Evolutionary conservation across 2,329 filamentous ascomycete genomes (phyloP), one percentile per base, ranked within the genome.

Genomic region (Pseudopithomyces chartarum): DNA sequence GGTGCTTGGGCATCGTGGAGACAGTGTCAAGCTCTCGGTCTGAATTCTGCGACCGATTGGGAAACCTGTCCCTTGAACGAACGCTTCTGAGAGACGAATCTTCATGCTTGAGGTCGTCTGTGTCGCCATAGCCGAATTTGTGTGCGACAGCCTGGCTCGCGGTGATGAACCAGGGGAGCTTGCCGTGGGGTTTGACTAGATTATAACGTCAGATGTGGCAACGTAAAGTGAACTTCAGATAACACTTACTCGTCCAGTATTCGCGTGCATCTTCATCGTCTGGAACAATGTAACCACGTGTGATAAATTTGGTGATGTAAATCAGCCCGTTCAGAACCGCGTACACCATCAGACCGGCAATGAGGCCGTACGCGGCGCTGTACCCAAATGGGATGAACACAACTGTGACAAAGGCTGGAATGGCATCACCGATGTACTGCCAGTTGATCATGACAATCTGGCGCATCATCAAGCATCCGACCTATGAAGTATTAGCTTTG

Each of bases 331-430:
- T 96, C 73, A 96, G 82, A 51, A 88, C 73, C 38, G 88, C 87
- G 74, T 96, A 96, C 33, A 86, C 85, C 70, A 90, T 81, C 61
- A 96, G 87, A 33, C 91, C 90, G 2, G 85, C 90, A 64, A 96
- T 96, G 15, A 96, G 81, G 44, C 92, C 92, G 69, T 96, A 90
- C 12, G 92, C 91, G 66, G 95, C 94, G 53, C 88, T 91, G 80
- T 95, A 96, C 4, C 90, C 91, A 78, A 96, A 95, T 0, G 92
- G 91, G 88, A 96, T 96, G 63, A 93, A 81, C 62, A 88, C 86
- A 60, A 96, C 87, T 42, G 90, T 92, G 34, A 96, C 80, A 74
- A 96, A 96, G 2, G 92, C 91, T 0, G 92, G 92, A 10, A 96
- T 82, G 1, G 90, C 88, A 73, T 96, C 92, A 49, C 91, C 91